phyloP scores from a whole-genome alignment of 1,284 basidiomycete species.

The Rhodotorula sp. region DNA sequence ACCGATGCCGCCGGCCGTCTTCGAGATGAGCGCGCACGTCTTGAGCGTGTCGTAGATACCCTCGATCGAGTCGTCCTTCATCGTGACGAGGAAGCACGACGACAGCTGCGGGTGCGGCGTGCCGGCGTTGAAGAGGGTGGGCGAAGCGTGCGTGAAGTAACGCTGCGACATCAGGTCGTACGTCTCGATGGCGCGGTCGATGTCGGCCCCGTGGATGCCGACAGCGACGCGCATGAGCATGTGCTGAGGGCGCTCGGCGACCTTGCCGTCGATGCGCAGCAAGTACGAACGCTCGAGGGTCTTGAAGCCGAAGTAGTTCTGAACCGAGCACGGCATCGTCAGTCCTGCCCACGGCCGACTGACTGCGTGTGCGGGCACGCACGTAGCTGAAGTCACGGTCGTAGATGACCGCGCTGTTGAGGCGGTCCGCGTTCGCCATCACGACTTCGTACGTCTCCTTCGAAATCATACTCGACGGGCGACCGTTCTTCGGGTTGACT shows the following conservation, averaged over 20 bases:
- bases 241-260: slow-evolving; percentile 97
- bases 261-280: slow-evolving; percentile 88
- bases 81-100: slow-evolving; percentile 96
- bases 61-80: slow-evolving; percentile 99
- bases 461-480: slow-evolving; percentile 87
- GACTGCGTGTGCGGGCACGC: slow-evolving; percentile 44
- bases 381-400: slow-evolving; percentile 98
- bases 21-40: slow-evolving; percentile 98
- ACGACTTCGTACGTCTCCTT: slow-evolving; percentile 82
- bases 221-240: slow-evolving; percentile 99
- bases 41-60: slow-evolving; percentile 99
- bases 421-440: slow-evolving; percentile 73
- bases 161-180: slow-evolving; percentile 79
- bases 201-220: slow-evolving; percentile 89
- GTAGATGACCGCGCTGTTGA: slow-evolving; percentile 96
- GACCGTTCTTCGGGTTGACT: slow-evolving; percentile 96
- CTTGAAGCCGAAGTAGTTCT: slow-evolving; percentile 94
- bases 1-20: slow-evolving; percentile 98
- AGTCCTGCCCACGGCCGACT: neutral
- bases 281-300: slow-evolving; percentile 98
- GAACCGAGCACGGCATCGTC: neutral
- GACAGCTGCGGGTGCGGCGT: slow-evolving; percentile 93
- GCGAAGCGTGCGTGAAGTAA: slow-evolving; percentile 97
- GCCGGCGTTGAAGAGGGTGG: slow-evolving; percentile 98
- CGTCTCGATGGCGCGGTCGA: slow-evolving; percentile 87